These are phyloP conservation scores for Saturnispora mendoncae DNA, from an alignment of 805 yeast species.

Conservation along the genomic window DNA sequence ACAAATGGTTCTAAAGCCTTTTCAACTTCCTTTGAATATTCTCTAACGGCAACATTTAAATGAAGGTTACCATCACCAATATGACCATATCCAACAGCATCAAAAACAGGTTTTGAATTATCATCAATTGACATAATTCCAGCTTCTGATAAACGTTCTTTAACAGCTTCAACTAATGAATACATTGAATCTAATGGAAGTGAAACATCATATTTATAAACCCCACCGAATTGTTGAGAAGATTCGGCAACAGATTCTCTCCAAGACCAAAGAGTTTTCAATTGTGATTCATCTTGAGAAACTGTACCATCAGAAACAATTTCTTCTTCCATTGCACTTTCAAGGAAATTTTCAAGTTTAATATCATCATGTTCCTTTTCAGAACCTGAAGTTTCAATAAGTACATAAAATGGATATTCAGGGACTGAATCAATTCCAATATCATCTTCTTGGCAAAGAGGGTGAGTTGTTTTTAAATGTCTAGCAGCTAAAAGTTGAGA, in stretches of 20 bases:
- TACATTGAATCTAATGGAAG: constrained; percentile 77
- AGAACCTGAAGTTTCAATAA: constrained; percentile 95
- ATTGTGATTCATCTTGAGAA: constrained; percentile 90
- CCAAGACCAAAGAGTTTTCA: constrained; percentile 85
- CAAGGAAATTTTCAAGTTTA: constrained; percentile 79
- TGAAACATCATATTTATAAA: constrained; percentile 94
- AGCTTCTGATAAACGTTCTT: constrained; percentile 45
- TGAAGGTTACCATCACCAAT: constrained; percentile 97
- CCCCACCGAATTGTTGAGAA: constrained; percentile 79
- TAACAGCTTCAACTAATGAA: constrained; percentile 72
- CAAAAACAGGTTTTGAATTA: constrained; percentile 63
- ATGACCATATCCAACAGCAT: constrained; percentile 96
- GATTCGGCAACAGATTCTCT: constrained; percentile 93
- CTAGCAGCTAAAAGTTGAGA: constrained; percentile 57
- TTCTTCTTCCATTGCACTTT: constrained; percentile 74
- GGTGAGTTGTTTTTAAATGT: constrained; percentile 56
- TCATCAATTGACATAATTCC: constrained; percentile 57
- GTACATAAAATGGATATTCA: constrained; percentile 78
- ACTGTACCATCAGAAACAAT: constrained; percentile 87
- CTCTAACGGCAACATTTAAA: constrained; percentile 83
- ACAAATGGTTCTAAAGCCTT: constrained; percentile 84
- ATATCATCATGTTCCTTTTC: constrained; percentile 88
- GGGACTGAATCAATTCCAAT: constrained; percentile 30
- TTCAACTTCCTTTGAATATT: constrained; percentile 74
- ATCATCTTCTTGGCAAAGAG: constrained; percentile 57